phyloP scores from a whole-genome alignment of 1,284 basidiomycete genomes.

The Pascua sp. region DNA sequence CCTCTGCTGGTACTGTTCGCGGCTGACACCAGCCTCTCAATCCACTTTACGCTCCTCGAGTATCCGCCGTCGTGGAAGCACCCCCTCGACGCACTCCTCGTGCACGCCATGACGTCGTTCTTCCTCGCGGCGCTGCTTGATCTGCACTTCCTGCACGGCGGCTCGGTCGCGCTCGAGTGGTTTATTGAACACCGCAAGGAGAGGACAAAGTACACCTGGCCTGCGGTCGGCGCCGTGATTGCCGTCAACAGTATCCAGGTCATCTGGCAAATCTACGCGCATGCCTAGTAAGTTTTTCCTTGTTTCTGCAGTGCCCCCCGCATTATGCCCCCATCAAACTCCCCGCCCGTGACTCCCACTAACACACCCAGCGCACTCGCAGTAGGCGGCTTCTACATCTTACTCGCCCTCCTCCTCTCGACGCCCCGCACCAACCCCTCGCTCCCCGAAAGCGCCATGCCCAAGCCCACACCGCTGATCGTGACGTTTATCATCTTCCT shows the following conservation, averaged over 20 bases:
- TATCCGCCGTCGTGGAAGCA: conserved; percentile 41
- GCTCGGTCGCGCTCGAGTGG: conserved; percentile 54
- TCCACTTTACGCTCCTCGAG: conserved; percentile 42
- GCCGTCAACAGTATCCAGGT: conserved; percentile 40
- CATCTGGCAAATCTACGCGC: conserved; percentile 36
- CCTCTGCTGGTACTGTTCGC: too few species aligned
- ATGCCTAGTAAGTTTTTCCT: conserved; percentile 33
- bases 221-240: conserved; percentile 36
- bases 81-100: conserved; percentile 54
- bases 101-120: conserved; percentile 54
- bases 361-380: conserved; percentile 34
- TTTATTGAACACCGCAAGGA: conserved; percentile 32
- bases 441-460: conserved; percentile 29
- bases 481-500: conserved; percentile 44
- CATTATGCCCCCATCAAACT: too few species aligned
- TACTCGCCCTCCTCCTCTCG: conserved; percentile 45
- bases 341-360: background rate
- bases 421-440: conserved; percentile 35
- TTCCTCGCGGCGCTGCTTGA: conserved; percentile 53
- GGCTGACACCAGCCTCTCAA: conserved; percentile 32
- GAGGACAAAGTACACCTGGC: conserved; percentile 34
- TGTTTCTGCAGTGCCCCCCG: too few species aligned
- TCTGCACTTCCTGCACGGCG: conserved; percentile 52
- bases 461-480: conserved; percentile 41
- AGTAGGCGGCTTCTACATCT: conserved; percentile 38